These are phyloP conservation scores for Penicillium egyptiacum DNA, from an alignment of 495 filamentous ascomycete genomes.

Conservation along the genomic window DNA sequence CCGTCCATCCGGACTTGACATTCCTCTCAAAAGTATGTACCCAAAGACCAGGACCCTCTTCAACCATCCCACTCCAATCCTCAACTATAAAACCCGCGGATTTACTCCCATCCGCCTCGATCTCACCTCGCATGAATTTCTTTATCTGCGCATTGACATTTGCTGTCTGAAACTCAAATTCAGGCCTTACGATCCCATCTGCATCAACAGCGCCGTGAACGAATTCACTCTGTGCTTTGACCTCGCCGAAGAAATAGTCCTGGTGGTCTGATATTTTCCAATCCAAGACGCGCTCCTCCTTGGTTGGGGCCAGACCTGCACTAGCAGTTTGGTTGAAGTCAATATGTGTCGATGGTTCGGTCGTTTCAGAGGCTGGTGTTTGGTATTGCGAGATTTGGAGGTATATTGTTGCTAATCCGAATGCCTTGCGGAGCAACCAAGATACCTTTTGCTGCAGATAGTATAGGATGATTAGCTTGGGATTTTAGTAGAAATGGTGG, in stretches of 20 bases:
- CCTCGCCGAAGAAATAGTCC: slow-evolving; percentile 6
- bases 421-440: slow-evolving; percentile 5
- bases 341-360: neutral
- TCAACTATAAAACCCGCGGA: neutral
- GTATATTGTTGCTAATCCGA: slow-evolving; percentile 1
- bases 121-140: neutral
- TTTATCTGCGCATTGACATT: neutral
- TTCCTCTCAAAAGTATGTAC: slow-evolving; percentile 5
- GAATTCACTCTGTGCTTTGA: neutral
- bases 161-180: neutral
- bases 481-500: neutral
- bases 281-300: neutral
- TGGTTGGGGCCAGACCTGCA: neutral
- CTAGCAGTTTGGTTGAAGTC: slow-evolving; percentile 3
- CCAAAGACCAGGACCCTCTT: neutral
- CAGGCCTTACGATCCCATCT: neutral
- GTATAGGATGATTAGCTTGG: neutral
- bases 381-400: slow-evolving; percentile 2
- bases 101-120: neutral
- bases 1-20: slow-evolving; percentile 1
- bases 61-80: no score
- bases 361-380: neutral
- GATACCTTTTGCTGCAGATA: neutral
- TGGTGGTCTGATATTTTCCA: neutral
- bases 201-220: neutral